A percentile compares a stretch with the other conserved stretches of the same genome.
Conservation (phyloP, 768 basidiomycete species). For the Rhizopogon roseolus region DNA sequence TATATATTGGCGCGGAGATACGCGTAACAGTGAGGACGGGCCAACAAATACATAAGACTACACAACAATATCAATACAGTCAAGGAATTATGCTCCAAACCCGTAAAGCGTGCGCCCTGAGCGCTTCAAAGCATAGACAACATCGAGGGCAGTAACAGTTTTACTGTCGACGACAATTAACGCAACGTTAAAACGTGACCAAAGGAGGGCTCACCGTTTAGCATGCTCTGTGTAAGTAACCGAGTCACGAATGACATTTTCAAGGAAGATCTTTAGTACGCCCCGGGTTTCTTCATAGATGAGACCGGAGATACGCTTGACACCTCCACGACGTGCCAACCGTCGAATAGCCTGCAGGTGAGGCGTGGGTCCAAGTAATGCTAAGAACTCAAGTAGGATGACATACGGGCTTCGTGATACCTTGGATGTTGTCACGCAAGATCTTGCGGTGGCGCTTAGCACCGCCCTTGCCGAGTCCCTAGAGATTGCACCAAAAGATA, state of each 20-base stretch:
- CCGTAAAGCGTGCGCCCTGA: slow-evolving; percentile 77
- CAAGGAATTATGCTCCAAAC: slow-evolving; percentile 52
- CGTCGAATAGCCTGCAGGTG: slow-evolving; percentile 49
- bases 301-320: slow-evolving; percentile 83
- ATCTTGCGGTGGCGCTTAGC: slow-evolving; percentile 84
- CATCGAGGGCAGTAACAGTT: slow-evolving; percentile 83
- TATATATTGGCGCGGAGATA: neutral
- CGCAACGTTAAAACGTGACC: neutral
- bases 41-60: neutral
- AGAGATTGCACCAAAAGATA: neutral
- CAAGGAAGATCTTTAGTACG: slow-evolving; percentile 85
- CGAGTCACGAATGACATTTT: slow-evolving; percentile 82
- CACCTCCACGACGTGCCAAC: slow-evolving; percentile 84
- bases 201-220: slow-evolving; percentile 42
- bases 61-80: slow-evolving; percentile 6
- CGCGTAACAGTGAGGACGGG: neutral
- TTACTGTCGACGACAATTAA: slow-evolving; percentile 31
- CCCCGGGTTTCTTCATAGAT: slow-evolving; percentile 91
- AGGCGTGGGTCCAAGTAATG: neutral
- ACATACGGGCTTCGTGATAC: slow-evolving; percentile 27
- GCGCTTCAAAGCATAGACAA: slow-evolving; percentile 71
- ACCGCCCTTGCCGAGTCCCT: slow-evolving; percentile 83
- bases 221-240: slow-evolving; percentile 93
- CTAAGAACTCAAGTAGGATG: too few species aligned
- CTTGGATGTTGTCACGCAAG: slow-evolving; percentile 70